phyloP scores from a whole-genome alignment of 2,329 filamentous ascomycete species.

The Neocatenulostroma microsporum region DNA sequence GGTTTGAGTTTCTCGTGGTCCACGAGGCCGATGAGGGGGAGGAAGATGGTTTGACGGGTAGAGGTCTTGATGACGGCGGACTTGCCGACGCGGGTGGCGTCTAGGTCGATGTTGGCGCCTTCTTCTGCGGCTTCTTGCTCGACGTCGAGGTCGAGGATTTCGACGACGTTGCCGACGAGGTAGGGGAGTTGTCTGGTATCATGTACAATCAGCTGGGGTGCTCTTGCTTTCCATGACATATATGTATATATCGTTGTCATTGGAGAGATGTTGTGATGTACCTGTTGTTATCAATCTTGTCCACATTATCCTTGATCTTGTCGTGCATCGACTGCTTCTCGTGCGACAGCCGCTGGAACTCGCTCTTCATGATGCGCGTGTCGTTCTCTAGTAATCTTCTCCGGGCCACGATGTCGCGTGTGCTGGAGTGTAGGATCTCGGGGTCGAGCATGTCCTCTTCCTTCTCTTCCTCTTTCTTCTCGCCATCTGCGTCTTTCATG shows the following conservation, averaged over 20 bases:
- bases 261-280: too few species aligned
- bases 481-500: slow-evolving; percentile 73
- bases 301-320: slow-evolving; percentile 98
- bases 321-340: slow-evolving; percentile 95
- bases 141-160: slow-evolving; percentile 92
- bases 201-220: not conserved
- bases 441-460: slow-evolving; percentile 72
- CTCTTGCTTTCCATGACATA: not conserved
- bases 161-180: slow-evolving; percentile 95
- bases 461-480: slow-evolving; percentile 52
- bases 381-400: slow-evolving; percentile 94
- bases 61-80: slow-evolving; percentile 99
- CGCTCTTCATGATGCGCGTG: slow-evolving; percentile 96
- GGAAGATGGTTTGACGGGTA: slow-evolving; percentile 95
- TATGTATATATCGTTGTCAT: slow-evolving; percentile 32
- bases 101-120: slow-evolving; percentile 95
- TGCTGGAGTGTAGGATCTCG: slow-evolving; percentile 87
- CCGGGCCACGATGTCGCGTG: slow-evolving; percentile 87
- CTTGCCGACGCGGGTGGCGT: slow-evolving; percentile 93
- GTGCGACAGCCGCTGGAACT: slow-evolving; percentile 85
- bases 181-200: slow-evolving; percentile 97
- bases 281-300: slow-evolving; percentile 99
- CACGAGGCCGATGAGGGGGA: slow-evolving; percentile 92
- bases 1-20: slow-evolving; percentile 94
- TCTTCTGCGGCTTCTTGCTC: slow-evolving; percentile 94